These are phyloP conservation scores for Tremella fuciformis DNA, from an alignment of 768 basidiomycete species.

Conservation along the genomic window DNA sequence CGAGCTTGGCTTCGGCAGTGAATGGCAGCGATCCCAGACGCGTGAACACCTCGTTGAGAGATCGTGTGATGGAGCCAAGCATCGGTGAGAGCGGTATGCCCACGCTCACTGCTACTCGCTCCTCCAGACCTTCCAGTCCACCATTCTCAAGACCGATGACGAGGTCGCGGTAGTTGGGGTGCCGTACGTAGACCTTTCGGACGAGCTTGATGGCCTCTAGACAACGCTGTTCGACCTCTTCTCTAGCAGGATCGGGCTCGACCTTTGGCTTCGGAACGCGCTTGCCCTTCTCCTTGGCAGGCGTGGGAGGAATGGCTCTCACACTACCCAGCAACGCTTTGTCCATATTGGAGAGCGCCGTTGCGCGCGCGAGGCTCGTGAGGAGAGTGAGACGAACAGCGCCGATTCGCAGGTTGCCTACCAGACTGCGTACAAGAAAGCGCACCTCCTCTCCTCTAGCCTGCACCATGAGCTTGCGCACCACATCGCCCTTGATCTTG, in stretches of 20 bases:
- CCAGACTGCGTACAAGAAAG: conserved; percentile 61
- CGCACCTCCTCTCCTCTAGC: conserved; percentile 84
- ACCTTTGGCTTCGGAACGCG: conserved; percentile 48
- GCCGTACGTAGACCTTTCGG: conserved; percentile 62
- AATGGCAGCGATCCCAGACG: conserved; percentile 65
- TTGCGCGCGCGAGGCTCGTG: conserved; percentile 72
- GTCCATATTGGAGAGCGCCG: conserved; percentile 57
- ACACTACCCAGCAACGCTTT: conserved; percentile 38
- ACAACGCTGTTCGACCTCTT: conserved; percentile 55
- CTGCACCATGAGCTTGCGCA: conserved; percentile 76
- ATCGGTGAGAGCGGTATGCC: conserved; percentile 82
- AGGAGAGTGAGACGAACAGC: conserved; percentile 81
- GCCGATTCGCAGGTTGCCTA: conserved; percentile 60
- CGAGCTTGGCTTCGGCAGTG: conserved; percentile 85
- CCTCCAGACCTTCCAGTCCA: conserved; percentile 63
- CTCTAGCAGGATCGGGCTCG: conserved; percentile 45
- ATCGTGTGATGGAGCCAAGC: conserved; percentile 79
- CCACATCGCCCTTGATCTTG: conserved; percentile 70
- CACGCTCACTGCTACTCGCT: conserved; percentile 65
- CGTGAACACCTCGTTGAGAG: conserved; percentile 77
- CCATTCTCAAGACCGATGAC: conserved; percentile 58
- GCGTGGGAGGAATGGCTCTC: conserved; percentile 33
- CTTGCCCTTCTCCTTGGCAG: conserved; percentile 44
- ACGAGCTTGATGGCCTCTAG: conserved; percentile 63
- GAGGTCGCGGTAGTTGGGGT: conserved; percentile 56